Conservation (phyloP, 2,329 filamentous ascomycete species). For the Juglanconis sp. region DNA sequence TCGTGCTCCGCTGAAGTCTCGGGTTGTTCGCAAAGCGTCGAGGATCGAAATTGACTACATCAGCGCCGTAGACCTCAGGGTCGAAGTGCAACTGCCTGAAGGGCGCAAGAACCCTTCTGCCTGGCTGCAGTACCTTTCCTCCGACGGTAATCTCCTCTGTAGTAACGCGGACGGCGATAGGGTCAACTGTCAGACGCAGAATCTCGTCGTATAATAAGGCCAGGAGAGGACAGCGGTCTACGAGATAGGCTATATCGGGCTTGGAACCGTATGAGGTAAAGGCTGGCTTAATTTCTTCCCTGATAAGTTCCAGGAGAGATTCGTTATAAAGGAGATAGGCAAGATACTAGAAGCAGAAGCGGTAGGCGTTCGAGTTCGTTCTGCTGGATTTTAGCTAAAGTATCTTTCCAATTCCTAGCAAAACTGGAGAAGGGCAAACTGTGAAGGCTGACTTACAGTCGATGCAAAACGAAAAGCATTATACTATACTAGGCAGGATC, state of each 20-base stretch:
- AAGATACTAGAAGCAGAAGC: slow-evolving; percentile 1
- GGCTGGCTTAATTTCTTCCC: neutral
- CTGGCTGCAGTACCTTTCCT: neutral
- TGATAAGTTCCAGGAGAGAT: neutral
- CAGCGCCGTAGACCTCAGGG: neutral
- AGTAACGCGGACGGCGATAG: neutral
- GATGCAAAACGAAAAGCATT: neutral
- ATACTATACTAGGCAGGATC: neutral
- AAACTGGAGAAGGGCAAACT: neutral
- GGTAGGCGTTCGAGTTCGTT: slow-evolving; percentile 1
- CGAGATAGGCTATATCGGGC: neutral
- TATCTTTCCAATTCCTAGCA: neutral
- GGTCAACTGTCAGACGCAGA: neutral
- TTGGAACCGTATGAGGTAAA: neutral
- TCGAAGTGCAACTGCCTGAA: slow-evolving; percentile 2
- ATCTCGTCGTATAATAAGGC: slow-evolving; percentile 2
- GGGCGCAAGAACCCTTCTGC: neutral
- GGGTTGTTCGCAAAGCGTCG: neutral
- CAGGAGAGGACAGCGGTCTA: neutral
- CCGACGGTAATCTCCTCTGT: neutral
- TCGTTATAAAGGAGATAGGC: slow-evolving; percentile 1
- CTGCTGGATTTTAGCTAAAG: neutral
- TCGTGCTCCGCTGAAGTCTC: slow-evolving; percentile 1
- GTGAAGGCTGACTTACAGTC: neutral
- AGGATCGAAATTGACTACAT: neutral